Evolutionary conservation across 257 asterid species (phyloP), one percentile per base, ranked within the genome.

Genomic region (Nicotiana otophora): DNA sequence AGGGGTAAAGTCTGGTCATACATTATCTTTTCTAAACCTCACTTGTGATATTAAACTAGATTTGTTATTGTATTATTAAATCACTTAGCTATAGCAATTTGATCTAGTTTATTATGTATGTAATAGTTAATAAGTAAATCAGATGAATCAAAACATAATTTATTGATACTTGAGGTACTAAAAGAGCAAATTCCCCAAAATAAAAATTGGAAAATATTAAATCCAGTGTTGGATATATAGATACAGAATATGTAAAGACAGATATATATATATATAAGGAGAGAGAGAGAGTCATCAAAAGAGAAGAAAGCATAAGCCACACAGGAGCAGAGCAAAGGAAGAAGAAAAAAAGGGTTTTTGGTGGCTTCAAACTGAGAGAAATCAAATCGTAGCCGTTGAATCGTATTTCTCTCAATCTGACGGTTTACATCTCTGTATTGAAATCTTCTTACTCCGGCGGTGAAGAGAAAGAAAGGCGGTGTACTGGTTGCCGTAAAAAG

Each of bases 381-480:
- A 85, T 88, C 88, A 63, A 77, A 83, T 86, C 81, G 83, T 87
- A 51, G 87, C 87, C 87, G 86, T 84, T 84, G 46, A 62, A 74
- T 82, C 81, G 55, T 86, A 55, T n/a, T 23, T 54, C 34, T 42
- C 53, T 16, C 54, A 58, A 16, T 54, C 68, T 61, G 86, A 75
- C 78, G 75, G 74, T 84, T 67, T 75, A 70, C 83, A 31, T 12
- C 57, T 20, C 66, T 80, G 89, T 68, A 87, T 87, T 88, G 85
- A 82, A 79, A 64, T 72, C 88, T 86, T 33, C 82, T 42, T 42
- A 8, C 58, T 63, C 16, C 81, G 62, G 83, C 78, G 87, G 78
- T 66, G 85, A 70, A 65, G 80, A 81, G 39, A 69, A 81, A 42
- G 51, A 69, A 81, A 69, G 67, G 75, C 39, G 80, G 84, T 81